These are phyloP conservation scores for Myxozyma udenii DNA, from an alignment of 805 yeast genomes.

Conservation along the genomic window DNA sequence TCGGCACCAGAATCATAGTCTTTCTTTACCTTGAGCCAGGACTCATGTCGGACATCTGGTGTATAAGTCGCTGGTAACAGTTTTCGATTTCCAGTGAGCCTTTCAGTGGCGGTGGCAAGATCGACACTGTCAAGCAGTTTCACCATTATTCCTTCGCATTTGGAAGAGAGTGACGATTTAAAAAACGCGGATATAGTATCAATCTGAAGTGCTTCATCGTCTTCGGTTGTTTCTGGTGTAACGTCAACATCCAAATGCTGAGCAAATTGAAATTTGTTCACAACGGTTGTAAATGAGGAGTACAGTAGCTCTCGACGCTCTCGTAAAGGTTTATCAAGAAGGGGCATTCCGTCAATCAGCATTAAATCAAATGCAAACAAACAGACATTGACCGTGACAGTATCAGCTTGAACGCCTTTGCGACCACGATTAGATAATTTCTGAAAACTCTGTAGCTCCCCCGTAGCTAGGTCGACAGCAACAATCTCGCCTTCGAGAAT, in stretches of 20 bases:
- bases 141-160: slow-evolving; percentile 35
- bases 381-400: slow-evolving; percentile 27
- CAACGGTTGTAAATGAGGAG: slow-evolving; percentile 9
- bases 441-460: slow-evolving; percentile 27
- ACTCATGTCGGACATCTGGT: slow-evolving; percentile 32
- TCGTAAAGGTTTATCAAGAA: slow-evolving; percentile 18
- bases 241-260: slow-evolving; percentile 29
- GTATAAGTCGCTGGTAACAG: slow-evolving; percentile 29
- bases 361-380: slow-evolving; percentile 31
- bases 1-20: slow-evolving; percentile 32
- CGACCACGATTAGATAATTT: slow-evolving; percentile 28
- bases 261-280: slow-evolving; percentile 21
- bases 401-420: slow-evolving; percentile 20
- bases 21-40: slow-evolving; percentile 34
- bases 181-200: slow-evolving; percentile 26
- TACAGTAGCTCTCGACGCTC: slow-evolving; percentile 26
- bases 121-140: slow-evolving; percentile 28
- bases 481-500: slow-evolving; percentile 34
- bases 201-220: slow-evolving; percentile 2
- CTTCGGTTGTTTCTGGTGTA: slow-evolving; percentile 15
- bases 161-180: slow-evolving; percentile 13
- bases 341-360: slow-evolving; percentile 22
- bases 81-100: slow-evolving; percentile 1
- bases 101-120: not conserved
- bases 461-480: slow-evolving; percentile 27